Evolutionary conservation across 108 stramenopile species (phyloP).

Genomic region (Nitzschia sp.): DNA sequence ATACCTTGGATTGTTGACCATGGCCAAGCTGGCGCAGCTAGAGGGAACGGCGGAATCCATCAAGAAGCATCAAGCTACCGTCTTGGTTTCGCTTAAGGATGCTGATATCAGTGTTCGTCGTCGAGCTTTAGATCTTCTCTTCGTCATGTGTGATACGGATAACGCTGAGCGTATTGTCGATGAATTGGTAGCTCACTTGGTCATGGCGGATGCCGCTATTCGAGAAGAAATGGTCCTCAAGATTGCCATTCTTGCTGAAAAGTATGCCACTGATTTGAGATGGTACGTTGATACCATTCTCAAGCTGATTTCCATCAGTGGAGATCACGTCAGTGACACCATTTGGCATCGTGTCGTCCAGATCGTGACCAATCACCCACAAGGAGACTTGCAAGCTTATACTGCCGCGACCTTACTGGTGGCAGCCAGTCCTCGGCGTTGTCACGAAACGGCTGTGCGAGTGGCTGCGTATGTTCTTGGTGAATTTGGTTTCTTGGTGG

Average conservation of each 20-base stretch:
- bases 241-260: constrained; percentile 98
- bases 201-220: constrained; percentile 89
- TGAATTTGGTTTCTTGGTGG: constrained; percentile 97
- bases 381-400: constrained; percentile 92
- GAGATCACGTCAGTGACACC: constrained; percentile 94
- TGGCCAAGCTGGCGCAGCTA: constrained; percentile 92
- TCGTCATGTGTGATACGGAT: constrained; percentile 95
- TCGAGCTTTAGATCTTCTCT: constrained; percentile 93
- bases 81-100: constrained; percentile 93
- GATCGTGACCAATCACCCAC: constrained; percentile 97
- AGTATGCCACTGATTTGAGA: constrained; percentile 92
- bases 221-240: constrained; percentile 98
- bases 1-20: constrained; percentile 94
- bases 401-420: constrained; percentile 90
- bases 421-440: constrained; percentile 78
- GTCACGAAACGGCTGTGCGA: constrained; percentile 90
- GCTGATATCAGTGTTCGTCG: constrained; percentile 95
- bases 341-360: constrained; percentile 99
- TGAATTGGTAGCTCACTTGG: constrained; percentile 91
- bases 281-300: constrained; percentile 99
- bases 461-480: constrained; percentile 96
- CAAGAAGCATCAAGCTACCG: constrained; percentile 90
- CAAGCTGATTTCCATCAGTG: constrained; percentile 91
- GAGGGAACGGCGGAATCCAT: constrained; percentile 83
- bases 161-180: constrained; percentile 94